Evolutionary conservation across 306 rosid species (phyloP).

Genomic region (Citrullus colocynthis): DNA sequence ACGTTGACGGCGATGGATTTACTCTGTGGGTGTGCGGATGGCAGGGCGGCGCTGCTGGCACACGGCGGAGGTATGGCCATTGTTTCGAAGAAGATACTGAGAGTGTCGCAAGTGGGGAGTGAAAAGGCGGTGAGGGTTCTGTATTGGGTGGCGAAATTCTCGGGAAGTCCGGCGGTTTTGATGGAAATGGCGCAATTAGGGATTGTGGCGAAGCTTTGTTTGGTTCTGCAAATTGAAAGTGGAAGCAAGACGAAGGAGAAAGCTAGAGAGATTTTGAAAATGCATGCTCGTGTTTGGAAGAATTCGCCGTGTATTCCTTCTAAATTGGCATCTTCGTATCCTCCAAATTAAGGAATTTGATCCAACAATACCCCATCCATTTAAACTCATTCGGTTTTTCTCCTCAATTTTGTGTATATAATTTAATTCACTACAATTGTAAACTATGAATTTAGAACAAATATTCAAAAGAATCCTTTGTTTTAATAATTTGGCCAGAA

Average conservation of each 20-base stretch:
- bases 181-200: constrained; percentile 69
- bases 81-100: constrained; percentile 61
- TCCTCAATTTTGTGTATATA: not conserved
- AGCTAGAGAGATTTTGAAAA: constrained; percentile 53
- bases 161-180: constrained; percentile 30
- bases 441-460: no score
- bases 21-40: constrained; percentile 59
- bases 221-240: constrained; percentile 54
- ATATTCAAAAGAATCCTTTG: no score
- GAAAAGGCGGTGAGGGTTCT: constrained; percentile 67
- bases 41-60: constrained; percentile 45
- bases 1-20: constrained; percentile 35
- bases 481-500: no score
- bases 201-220: constrained; percentile 56
- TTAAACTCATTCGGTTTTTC: not conserved
- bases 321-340: constrained; percentile 33
- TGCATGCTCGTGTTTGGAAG: constrained; percentile 52
- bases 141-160: constrained; percentile 28
- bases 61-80: constrained; percentile 68
- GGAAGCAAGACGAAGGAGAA: constrained; percentile 65
- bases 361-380: not conserved
- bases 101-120: constrained; percentile 52
- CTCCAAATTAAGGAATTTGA: not conserved
- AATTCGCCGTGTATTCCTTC: constrained; percentile 47
- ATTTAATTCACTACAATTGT: not conserved